Base-by-base conservation (phyloP, 805 yeast genomes). In the Zygotorulaspora florentina region DNA sequence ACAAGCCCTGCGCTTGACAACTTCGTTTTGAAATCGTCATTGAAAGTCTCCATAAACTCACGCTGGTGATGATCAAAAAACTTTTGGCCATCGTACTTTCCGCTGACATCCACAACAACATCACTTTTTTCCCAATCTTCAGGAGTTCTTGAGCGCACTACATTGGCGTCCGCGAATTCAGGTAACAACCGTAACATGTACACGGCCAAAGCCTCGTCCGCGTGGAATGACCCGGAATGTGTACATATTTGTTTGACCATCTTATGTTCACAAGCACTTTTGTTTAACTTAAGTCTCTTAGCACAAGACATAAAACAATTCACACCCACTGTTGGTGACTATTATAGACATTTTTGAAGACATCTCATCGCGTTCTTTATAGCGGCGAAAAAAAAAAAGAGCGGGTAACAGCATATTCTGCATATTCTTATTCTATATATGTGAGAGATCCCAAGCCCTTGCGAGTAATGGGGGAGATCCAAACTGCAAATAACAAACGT, bases 61-160 rank as follows among this genome's bases (percentile, higher is more conserved):
- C 97, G 79, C 72, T 93, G 99, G 69, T 93, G 99, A 64, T 93
- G 99, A 65, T 93, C 99, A 65, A 87, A 91, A 65, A 74, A 87
- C 68, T 90, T 90, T 35, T 71, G 73, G 11, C 85, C 86, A 39
- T 58, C 65, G 66, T 90, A 93, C 62, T 85, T 75, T 11, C 96
- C 99, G 61, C 95, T 79, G 42, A 93, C 99, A 69, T 93, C 99
- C 45, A 93, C 91, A 28, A 93, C 95, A 47, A 93, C 85, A 65
- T 91, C 97, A 58, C 95, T 81, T 36, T 70, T 73, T 54, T 87
- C 96, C 85, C 96, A 85, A 46, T 80, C 84, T 12, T 71, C 78
- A 8, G 90, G 85, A 50, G 83, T 83, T 71, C 99, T 79, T 3
- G 96, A 85, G 65, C 99, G 81, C 16, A 87, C 78, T 16, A 93